A percentile compares a stretch with the other conserved stretches of the same genome.
Evolutionary conservation across 2,329 filamentous ascomycete species (phyloP).

Genomic region (Colletotrichum gigasporum): DNA sequence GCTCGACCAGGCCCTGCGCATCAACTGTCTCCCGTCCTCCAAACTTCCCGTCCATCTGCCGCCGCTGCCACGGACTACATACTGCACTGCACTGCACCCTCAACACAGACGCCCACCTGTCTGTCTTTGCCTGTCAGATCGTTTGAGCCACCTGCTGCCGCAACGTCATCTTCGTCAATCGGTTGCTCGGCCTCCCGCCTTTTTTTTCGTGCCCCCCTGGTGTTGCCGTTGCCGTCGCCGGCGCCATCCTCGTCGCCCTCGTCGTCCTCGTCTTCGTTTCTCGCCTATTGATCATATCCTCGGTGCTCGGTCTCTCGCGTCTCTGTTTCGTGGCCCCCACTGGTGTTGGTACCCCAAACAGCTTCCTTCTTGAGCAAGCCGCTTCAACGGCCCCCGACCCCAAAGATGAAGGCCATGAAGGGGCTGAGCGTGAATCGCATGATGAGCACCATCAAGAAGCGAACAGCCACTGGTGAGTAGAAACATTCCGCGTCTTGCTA

Average conservation of each 20-base stretch:
- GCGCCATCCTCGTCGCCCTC: no score
- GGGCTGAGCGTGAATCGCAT: slow-evolving; percentile 65
- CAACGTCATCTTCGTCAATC: no score
- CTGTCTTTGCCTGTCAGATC: background rate
- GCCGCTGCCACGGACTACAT: background rate
- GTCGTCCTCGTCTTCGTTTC: no score
- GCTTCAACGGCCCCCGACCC: background rate
- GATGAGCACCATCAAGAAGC: slow-evolving; percentile 64
- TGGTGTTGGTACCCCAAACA: no score
- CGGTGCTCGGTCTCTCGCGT: background rate
- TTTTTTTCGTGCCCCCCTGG: no score
- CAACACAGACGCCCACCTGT: slow-evolving; percentile 1
- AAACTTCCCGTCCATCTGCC: slow-evolving; percentile 6
- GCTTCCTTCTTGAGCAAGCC: background rate
- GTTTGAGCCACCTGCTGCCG: background rate
- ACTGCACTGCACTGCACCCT: background rate
- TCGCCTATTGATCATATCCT: no score
- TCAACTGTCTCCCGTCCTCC: slow-evolving; percentile 11
- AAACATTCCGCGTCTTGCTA: background rate
- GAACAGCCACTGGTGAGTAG: slow-evolving; percentile 40
- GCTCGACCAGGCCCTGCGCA: slow-evolving; percentile 20
- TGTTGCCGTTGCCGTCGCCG: no score
- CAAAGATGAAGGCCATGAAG: slow-evolving; percentile 57
- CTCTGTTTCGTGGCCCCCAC: no score
- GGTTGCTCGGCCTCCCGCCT: background rate